Conservation (phyloP, 1,284 basidiomycete genomes). For the Laetiporus sulphureus region DNA sequence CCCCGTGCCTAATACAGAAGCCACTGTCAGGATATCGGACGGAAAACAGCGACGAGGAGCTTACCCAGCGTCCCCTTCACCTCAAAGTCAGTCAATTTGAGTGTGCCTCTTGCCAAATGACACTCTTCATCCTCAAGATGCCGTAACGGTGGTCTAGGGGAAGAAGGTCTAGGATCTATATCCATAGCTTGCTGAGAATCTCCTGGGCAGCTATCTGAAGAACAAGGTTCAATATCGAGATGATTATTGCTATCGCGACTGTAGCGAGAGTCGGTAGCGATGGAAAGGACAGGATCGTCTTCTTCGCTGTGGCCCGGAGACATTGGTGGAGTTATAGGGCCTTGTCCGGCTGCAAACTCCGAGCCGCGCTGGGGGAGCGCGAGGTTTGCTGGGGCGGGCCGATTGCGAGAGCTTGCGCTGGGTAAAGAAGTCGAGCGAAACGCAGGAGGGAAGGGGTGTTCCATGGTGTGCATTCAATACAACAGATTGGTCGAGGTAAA, state of each 20-base stretch:
- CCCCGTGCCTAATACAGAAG: slow-evolving; percentile 63
- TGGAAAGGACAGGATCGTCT: slow-evolving; percentile 20
- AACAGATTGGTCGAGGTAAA: slow-evolving; percentile 17
- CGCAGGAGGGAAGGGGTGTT: slow-evolving; percentile 16
- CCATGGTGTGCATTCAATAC: slow-evolving; percentile 19
- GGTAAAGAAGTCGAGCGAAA: slow-evolving; percentile 33
- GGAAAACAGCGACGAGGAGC: slow-evolving; percentile 11
- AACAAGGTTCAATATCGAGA: neutral
- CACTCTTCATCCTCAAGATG: slow-evolving; percentile 64
- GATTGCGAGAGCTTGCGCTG: slow-evolving; percentile 18
- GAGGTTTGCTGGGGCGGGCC: slow-evolving; percentile 19
- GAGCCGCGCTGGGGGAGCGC: slow-evolving; percentile 22
- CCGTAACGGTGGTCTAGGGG: slow-evolving; percentile 41
- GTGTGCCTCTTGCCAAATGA: slow-evolving; percentile 48
- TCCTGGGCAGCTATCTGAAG: slow-evolving; percentile 1
- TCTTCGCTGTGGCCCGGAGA: slow-evolving; percentile 32
- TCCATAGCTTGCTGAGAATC: slow-evolving; percentile 21
- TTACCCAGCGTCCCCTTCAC: slow-evolving; percentile 72
- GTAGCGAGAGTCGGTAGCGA: slow-evolving; percentile 24
- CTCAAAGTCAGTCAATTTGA: slow-evolving; percentile 73
- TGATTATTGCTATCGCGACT: slow-evolving; percentile 14
- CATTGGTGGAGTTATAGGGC: slow-evolving; percentile 33
- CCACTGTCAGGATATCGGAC: neutral
- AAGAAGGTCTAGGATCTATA: slow-evolving; percentile 15
- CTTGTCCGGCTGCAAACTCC: slow-evolving; percentile 28